Percentiles rank a stretch among this genome's conserved stretches.
Evolutionary conservation across 1,284 basidiomycete species (phyloP).

Genomic region (Puccinia novopanici): DNA sequence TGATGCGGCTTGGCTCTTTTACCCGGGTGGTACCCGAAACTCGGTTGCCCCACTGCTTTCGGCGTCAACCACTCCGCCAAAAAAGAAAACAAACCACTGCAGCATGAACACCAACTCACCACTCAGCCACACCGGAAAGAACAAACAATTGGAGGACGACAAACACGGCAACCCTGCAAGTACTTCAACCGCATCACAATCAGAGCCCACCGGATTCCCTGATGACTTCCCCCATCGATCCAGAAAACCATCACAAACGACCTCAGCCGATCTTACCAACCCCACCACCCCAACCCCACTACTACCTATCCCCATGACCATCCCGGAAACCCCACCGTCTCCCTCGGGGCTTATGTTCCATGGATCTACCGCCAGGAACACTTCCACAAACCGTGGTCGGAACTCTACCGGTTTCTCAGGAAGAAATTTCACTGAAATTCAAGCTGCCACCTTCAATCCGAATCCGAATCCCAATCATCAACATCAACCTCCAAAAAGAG

Average conservation of each 20-base stretch:
- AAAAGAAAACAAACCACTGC: neutral
- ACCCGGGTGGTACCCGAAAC: neutral
- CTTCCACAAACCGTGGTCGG: neutral
- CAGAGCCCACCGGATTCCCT: neutral
- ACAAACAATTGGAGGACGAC: neutral
- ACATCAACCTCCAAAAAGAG: neutral
- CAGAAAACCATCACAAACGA: neutral
- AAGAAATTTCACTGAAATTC: conserved; percentile 5
- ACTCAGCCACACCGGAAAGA: conserved; percentile 15
- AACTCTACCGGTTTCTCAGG: neutral
- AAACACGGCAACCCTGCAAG: neutral
- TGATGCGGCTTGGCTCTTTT: too few species aligned
- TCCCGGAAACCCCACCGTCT: neutral
- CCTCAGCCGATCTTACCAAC: conserved; percentile 5
- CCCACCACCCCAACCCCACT: neutral
- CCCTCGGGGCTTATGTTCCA: conserved; percentile 6
- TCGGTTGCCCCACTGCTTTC: neutral
- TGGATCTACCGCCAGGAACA: neutral
- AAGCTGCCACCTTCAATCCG: neutral
- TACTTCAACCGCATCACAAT: too few species aligned
- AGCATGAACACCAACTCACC: conserved; percentile 10
- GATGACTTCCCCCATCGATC: conserved; percentile 23
- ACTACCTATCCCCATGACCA: neutral
- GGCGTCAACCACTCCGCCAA: neutral
- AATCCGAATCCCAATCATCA: neutral